Conservation (phyloP, 805 yeast species). For the Saturnispora silvae region DNA sequence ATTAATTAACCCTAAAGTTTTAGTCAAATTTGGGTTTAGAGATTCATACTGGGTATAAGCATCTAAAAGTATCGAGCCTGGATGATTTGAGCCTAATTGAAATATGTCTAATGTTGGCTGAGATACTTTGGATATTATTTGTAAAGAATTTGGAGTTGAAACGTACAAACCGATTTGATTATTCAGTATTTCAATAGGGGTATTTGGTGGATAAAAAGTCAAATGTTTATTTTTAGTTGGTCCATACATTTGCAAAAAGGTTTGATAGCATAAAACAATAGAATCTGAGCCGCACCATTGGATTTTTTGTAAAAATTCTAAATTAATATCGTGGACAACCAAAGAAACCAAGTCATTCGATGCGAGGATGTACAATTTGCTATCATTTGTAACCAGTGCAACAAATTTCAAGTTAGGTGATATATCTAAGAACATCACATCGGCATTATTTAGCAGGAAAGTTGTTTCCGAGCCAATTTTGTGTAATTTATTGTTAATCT, state of each 20-base stretch:
- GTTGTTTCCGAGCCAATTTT: not conserved
- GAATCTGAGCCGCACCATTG: constrained; percentile 88
- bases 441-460: not conserved
- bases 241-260: constrained; percentile 60
- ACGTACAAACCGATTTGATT: constrained; percentile 65
- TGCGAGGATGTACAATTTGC: constrained; percentile 4
- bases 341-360: constrained; percentile 1
- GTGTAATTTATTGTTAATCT: not conserved
- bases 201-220: constrained; percentile 37
- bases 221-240: constrained; percentile 47
- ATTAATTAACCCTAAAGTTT: constrained; percentile 50
- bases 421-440: constrained; percentile 2
- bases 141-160: constrained; percentile 45
- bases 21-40: constrained; percentile 74
- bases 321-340: constrained; percentile 1
- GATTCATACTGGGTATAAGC: constrained; percentile 56
- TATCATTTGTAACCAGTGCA: not conserved
- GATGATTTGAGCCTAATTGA: constrained; percentile 72
- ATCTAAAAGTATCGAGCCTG: constrained; percentile 75
- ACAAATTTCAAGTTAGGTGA: constrained; percentile 9
- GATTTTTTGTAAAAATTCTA: constrained; percentile 21
- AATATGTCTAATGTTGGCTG: constrained; percentile 50
- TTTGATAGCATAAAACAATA: constrained; percentile 46
- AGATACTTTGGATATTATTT: constrained; percentile 56
- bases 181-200: constrained; percentile 34